Percentiles rank a stretch among this genome's conserved stretches.
These are phyloP conservation scores for Jatropha podagrica DNA, from an alignment of 441 rosid species.

Conservation along the genomic window DNA sequence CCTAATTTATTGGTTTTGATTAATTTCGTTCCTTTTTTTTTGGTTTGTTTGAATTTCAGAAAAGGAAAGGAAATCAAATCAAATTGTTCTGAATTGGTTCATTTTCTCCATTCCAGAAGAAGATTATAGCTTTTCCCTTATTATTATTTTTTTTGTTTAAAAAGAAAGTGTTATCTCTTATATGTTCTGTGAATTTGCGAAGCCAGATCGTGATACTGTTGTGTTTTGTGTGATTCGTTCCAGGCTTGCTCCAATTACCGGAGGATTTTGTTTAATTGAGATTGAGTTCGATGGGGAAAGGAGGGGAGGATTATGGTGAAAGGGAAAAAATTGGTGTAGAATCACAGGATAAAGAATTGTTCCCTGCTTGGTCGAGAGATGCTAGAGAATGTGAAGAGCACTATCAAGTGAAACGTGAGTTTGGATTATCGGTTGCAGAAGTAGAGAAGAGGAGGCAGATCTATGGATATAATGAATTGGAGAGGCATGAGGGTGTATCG, in stretches of 20 bases:
- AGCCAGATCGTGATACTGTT: slow-evolving; percentile 6
- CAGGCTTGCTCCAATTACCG: not conserved
- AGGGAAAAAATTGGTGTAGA: slow-evolving; percentile 23
- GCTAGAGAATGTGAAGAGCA: slow-evolving; percentile 57
- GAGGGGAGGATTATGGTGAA: slow-evolving; percentile 55
- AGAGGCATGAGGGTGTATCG: slow-evolving; percentile 72
- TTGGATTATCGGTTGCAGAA: slow-evolving; percentile 53
- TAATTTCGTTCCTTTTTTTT: not conserved
- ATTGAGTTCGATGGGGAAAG: slow-evolving; percentile 62
- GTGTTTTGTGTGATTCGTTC: not conserved
- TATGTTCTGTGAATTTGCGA: not conserved
- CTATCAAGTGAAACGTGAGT: slow-evolving; percentile 35
- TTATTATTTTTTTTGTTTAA: not conserved
- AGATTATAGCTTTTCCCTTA: not conserved
- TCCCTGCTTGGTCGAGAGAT: slow-evolving; percentile 75
- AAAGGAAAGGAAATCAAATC: not conserved
- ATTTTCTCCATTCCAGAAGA: not conserved
- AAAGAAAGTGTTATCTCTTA: not conserved
- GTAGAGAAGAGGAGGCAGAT: slow-evolving; percentile 52
- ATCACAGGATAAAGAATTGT: slow-evolving; percentile 26
- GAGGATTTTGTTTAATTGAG: slow-evolving; percentile 7
- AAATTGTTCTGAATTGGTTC: not conserved
- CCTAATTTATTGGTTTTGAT: slow-evolving; percentile 16
- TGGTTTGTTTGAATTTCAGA: slow-evolving; percentile 5
- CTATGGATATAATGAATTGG: slow-evolving; percentile 75